phyloP scores from a whole-genome alignment of 176 grass and related monocot genomes.

The Bolboschoenus planiculmis region DNA sequence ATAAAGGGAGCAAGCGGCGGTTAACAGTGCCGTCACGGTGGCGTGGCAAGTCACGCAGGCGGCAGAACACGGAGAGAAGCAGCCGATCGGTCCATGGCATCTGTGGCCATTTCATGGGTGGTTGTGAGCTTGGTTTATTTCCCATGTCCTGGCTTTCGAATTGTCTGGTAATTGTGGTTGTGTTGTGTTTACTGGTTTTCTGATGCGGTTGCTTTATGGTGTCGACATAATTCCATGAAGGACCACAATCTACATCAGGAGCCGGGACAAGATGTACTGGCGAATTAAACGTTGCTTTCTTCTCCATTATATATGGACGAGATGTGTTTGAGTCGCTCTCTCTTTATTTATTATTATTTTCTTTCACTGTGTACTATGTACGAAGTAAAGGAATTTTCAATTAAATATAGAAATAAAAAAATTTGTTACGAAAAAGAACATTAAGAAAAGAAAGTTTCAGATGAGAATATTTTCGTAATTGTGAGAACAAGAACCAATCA shows the following conservation, averaged over 20 bases:
- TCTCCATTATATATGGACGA: not conserved
- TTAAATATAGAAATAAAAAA: no score
- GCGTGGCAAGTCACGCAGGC: conserved; percentile 21
- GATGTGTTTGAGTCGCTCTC: not conserved
- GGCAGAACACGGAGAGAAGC: conserved; percentile 21
- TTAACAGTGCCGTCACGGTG: conserved; percentile 54
- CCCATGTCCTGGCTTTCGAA: not conserved
- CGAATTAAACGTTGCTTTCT: not conserved
- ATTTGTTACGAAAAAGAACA: no score
- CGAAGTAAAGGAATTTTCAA: no score
- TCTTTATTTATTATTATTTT: not conserved
- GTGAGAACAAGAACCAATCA: no score
- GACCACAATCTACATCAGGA: not conserved
- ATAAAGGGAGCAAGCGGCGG: conserved; percentile 42
- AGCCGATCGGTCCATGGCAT: conserved; percentile 30
- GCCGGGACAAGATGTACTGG: not conserved
- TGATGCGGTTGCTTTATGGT: not conserved
- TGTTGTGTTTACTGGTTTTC: not conserved
- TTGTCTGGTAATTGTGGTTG: not conserved
- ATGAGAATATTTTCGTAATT: no score
- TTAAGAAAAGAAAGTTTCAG: no score
- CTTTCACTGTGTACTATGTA: not conserved
- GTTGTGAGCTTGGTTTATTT: not conserved
- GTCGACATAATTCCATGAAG: not conserved
- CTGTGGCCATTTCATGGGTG: not conserved